A percentile compares a stretch with the other conserved stretches of the same genome.
phyloP scores from a whole-genome alignment of 1,284 basidiomycete genomes.

The Fomitiporia mediterranea region DNA sequence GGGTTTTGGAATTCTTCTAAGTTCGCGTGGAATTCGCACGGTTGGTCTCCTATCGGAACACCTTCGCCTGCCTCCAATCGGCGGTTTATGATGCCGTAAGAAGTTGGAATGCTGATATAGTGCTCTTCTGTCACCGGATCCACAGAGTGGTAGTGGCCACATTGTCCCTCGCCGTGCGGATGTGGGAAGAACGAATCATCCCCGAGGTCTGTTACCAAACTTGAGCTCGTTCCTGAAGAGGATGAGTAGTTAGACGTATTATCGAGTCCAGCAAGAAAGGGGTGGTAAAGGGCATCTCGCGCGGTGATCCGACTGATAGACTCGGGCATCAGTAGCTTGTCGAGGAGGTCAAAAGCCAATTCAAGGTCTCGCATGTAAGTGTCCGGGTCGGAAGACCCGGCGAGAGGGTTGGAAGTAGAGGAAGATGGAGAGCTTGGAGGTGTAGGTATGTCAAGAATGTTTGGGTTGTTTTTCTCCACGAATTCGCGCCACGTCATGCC shows the following conservation, averaged over 20 bases:
- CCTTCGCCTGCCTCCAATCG: slow-evolving; percentile 59
- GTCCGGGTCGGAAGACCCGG: slow-evolving; percentile 39
- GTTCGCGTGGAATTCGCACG: slow-evolving; percentile 62
- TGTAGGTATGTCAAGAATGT: slow-evolving; percentile 52
- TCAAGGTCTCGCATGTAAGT: slow-evolving; percentile 56
- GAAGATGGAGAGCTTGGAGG: slow-evolving; percentile 23
- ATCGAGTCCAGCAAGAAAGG: slow-evolving; percentile 49
- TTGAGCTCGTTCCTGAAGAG: neutral
- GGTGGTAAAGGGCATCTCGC: slow-evolving; percentile 68
- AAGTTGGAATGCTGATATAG: slow-evolving; percentile 39
- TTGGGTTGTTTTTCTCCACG: slow-evolving; percentile 73
- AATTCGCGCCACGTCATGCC: slow-evolving; percentile 70
- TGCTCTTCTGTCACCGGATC: slow-evolving; percentile 54
- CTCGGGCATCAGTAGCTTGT: slow-evolving; percentile 68
- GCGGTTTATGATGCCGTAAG: slow-evolving; percentile 34
- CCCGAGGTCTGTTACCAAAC: slow-evolving; percentile 32
- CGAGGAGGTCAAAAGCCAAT: slow-evolving; percentile 68
- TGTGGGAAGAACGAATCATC: slow-evolving; percentile 69
- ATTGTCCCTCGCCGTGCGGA: slow-evolving; percentile 59
- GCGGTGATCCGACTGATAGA: slow-evolving; percentile 75
- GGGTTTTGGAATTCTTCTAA: slow-evolving; percentile 9
- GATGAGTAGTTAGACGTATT: neutral
- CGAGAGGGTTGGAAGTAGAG: slow-evolving; percentile 30
- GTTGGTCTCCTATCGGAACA: slow-evolving; percentile 58
- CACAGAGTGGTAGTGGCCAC: slow-evolving; percentile 50